Conservation (phyloP, 208 protist genomes). For the Vickermania ingenoplastis region DNA sequence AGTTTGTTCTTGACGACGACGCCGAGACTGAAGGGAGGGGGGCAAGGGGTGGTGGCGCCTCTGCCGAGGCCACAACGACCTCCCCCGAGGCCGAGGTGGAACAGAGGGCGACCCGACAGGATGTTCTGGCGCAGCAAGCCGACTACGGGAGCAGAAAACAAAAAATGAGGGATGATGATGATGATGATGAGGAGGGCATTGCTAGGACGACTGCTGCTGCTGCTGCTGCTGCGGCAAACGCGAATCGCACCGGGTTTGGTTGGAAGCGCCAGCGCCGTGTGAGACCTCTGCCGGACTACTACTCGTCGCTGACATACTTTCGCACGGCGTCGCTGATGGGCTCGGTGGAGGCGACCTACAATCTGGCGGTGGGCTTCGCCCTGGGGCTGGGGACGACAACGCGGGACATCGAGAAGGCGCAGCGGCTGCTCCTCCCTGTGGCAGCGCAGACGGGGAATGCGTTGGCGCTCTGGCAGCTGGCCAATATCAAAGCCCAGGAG, state of each 20-base stretch:
- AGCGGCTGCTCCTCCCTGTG: conserved; percentile 18
- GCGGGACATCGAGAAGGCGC: conserved; percentile 17
- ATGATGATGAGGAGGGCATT: not conserved
- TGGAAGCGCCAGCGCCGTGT: not conserved
- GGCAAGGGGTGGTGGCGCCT: not conserved
- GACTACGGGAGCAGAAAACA: not conserved
- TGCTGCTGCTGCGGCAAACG: not conserved
- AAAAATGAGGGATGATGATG: not conserved
- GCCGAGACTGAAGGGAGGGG: not conserved
- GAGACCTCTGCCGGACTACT: conserved; percentile 29
- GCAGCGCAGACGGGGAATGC: conserved; percentile 42
- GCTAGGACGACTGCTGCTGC: not conserved
- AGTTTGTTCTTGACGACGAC: conserved; percentile 6
- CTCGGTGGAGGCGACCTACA: conserved; percentile 54
- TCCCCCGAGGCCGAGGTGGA: conserved; percentile 1
- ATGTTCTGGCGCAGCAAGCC: conserved; percentile 4
- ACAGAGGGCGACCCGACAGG: not conserved
- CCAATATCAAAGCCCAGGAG: conserved; percentile 6
- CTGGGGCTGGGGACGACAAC: conserved; percentile 51
- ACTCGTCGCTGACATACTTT: conserved; percentile 43
- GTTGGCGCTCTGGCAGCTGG: conserved; percentile 69
- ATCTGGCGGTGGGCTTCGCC: conserved; percentile 65
- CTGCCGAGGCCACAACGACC: not conserved
- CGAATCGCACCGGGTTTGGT: not conserved
- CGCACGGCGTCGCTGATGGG: conserved; percentile 7